A percentile compares a stretch with the other conserved stretches of the same genome.
phyloP scores from a whole-genome alignment of 768 basidiomycete species.

The Boletus rubescentipes region DNA sequence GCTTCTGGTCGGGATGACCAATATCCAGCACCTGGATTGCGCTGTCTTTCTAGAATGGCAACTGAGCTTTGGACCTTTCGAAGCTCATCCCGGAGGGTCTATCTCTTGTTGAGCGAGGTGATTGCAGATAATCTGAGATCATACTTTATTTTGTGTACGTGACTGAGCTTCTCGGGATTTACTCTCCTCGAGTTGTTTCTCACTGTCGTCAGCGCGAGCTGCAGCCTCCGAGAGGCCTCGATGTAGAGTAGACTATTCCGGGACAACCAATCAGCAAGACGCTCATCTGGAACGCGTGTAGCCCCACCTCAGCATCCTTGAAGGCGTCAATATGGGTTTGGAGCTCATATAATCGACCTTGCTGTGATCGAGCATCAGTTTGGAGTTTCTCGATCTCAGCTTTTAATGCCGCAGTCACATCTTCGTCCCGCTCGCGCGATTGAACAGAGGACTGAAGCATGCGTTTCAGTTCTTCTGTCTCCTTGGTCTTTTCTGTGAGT shows the following conservation, averaged over 20 bases:
- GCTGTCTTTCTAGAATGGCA: conserved; percentile 82
- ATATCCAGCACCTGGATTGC: conserved; percentile 93
- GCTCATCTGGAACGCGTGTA: neutral
- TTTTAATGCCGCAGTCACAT: conserved; percentile 48
- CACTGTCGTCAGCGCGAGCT: conserved; percentile 50
- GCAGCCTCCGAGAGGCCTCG: conserved; percentile 49
- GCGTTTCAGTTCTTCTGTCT: conserved; percentile 70
- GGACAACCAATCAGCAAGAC: neutral
- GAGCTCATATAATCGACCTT: conserved; percentile 56
- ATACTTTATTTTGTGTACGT: conserved; percentile 76
- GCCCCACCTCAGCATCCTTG: conserved; percentile 63
- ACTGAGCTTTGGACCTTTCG: conserved; percentile 95
- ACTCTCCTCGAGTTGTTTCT: conserved; percentile 71
- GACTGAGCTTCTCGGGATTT: conserved; percentile 69
- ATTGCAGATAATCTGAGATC: conserved; percentile 4
- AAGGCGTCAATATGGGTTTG: conserved; percentile 47
- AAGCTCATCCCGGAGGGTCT: conserved; percentile 91
- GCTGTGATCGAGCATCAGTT: conserved; percentile 46
- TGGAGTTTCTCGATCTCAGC: conserved; percentile 53
- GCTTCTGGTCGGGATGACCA: conserved; percentile 59
- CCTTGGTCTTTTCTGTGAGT: conserved; percentile 72
- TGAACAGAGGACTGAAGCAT: conserved; percentile 56
- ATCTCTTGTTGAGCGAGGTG: conserved; percentile 11
- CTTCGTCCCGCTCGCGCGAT: conserved; percentile 59
- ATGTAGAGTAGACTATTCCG: conserved; percentile 42